Evolutionary conservation across 305 asterid genomes (phyloP), one percentile per base, ranked within the genome.

Genomic region (Fraxinus angustifolia): DNA sequence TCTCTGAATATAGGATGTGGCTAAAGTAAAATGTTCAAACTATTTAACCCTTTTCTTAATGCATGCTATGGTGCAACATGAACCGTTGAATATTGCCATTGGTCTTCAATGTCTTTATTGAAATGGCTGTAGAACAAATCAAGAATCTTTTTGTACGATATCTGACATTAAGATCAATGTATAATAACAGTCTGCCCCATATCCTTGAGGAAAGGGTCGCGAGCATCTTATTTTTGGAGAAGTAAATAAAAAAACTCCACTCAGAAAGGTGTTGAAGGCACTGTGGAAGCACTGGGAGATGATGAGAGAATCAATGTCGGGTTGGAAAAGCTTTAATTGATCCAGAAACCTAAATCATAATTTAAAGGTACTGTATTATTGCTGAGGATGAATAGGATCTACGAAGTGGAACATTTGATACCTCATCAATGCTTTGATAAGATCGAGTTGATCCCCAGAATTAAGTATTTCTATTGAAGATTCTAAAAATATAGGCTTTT

Each of bases 101-200:
- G 16, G 45, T 38, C 45, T 38, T 38, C 45, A 38, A 11, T 38
- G 74, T 73, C 76, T 35, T 36, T 17, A 0, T 67, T 2, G 7
- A 35, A 28, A 78, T 17, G 19, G 31, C 35, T 45, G 74, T 60
- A 23, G 30, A 71, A 77, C 33, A 50, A 70, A 21, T 50, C 48
- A 12, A 60, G 79, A 62, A 45, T 26, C 33, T 33, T 65, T 65
- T 40, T 58, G 11, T 70, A 53, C 34, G 60, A 30, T 76, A 16
- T 48, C 77, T 78, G 45, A 79, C 72, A n/a, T 34, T 65, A n/a
- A n/a, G 30, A 60, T 42, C 19, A 35, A 75, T 65, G 73, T 16
- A 23, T 48, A 70, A 2, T 33, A 80, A 23, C 53, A 80, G 75
- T 79, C 72, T 34, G 65, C 28, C 31, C 58, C 60, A 70, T 65